Conservation (phyloP, 2,329 filamentous ascomycete species). For the Cordyceps tenuipes region DNA sequence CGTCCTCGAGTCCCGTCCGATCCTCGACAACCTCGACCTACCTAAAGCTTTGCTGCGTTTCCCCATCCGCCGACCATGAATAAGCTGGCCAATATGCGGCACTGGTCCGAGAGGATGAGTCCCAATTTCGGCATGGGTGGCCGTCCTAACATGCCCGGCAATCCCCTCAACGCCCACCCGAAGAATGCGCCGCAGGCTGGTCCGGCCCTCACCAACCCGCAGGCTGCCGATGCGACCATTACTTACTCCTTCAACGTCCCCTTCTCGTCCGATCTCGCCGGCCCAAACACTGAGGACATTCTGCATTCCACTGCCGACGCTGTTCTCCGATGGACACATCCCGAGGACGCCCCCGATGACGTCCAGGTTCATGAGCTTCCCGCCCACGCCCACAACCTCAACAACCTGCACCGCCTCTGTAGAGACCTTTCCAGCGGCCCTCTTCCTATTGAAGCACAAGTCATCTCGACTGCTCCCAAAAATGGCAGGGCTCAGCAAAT, state of each 20-base stretch:
- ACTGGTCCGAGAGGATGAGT: constrained; percentile 63
- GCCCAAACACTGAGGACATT: constrained; percentile 90
- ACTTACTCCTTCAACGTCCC: constrained; percentile 97
- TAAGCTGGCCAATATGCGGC: constrained; percentile 63
- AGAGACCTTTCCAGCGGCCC: constrained; percentile 65
- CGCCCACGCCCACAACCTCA: constrained; percentile 82
- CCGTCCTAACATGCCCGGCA: constrained; percentile 47
- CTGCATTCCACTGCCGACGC: constrained; percentile 85
- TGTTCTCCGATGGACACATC: constrained; percentile 86
- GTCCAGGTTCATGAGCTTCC: constrained; percentile 82
- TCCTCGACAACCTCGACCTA: neutral
- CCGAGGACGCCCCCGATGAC: constrained; percentile 75
- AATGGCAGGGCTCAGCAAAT: constrained; percentile 56
- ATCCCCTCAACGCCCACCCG: constrained; percentile 47
- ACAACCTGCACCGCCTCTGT: constrained; percentile 70
- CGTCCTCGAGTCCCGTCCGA: constrained; percentile 1
- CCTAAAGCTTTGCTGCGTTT: constrained; percentile 18
- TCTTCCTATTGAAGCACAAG: constrained; percentile 71
- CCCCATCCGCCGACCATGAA: constrained; percentile 46
- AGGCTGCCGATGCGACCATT: constrained; percentile 67
- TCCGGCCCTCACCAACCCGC: constrained; percentile 56
- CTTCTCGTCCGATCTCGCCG: constrained; percentile 84
- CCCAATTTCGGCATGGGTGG: constrained; percentile 57
- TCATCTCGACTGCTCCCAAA: constrained; percentile 75
- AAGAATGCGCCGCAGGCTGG: constrained; percentile 45